A percentile compares a stretch with the other conserved stretches of the same genome.
Conservation (phyloP, 1,284 basidiomycete genomes). For the Apiotrichum akiyoshidainum region DNA sequence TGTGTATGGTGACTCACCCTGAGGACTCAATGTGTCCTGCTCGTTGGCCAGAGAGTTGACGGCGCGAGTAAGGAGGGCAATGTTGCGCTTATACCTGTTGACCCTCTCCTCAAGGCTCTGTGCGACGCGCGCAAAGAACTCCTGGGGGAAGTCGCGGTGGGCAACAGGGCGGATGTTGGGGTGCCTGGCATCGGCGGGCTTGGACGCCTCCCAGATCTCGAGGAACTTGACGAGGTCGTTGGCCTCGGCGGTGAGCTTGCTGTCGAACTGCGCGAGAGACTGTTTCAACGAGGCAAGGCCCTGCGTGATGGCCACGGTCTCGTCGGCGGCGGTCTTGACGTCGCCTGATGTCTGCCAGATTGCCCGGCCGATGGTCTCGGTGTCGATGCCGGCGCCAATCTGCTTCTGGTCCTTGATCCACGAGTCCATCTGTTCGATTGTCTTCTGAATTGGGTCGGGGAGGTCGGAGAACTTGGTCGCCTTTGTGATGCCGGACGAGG, state of each 20-base stretch:
- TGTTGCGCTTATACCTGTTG: conserved; percentile 38
- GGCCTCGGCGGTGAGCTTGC: conserved; percentile 31
- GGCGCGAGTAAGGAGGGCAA: conserved; percentile 37
- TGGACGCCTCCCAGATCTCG: conserved; percentile 43
- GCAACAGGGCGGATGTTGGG: conserved; percentile 30
- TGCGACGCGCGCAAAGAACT: conserved; percentile 40
- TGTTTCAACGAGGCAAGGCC: conserved; percentile 30
- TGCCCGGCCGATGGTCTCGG: conserved; percentile 35
- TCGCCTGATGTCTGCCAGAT: conserved; percentile 43
- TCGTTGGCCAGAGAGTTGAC: conserved; percentile 34
- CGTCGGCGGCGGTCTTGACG: conserved; percentile 42
- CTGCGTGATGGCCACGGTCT: conserved; percentile 37
- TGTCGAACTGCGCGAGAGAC: conserved; percentile 29
- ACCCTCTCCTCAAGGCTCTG: conserved; percentile 37
- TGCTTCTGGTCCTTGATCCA: conserved; percentile 41
- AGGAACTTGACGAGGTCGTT: conserved; percentile 37
- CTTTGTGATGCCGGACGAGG: conserved; percentile 29
- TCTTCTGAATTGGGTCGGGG: conserved; percentile 38
- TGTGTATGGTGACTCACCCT: conserved; percentile 20
- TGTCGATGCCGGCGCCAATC: conserved; percentile 30
- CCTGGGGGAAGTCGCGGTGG: conserved; percentile 44
- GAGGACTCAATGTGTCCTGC: conserved; percentile 34
- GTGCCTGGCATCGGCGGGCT: conserved; percentile 36
- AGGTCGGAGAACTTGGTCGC: conserved; percentile 43
- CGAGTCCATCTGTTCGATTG: conserved; percentile 43